Base-by-base conservation (phyloP, 495 filamentous ascomycete species). In the Bacidia gigantensis region DNA sequence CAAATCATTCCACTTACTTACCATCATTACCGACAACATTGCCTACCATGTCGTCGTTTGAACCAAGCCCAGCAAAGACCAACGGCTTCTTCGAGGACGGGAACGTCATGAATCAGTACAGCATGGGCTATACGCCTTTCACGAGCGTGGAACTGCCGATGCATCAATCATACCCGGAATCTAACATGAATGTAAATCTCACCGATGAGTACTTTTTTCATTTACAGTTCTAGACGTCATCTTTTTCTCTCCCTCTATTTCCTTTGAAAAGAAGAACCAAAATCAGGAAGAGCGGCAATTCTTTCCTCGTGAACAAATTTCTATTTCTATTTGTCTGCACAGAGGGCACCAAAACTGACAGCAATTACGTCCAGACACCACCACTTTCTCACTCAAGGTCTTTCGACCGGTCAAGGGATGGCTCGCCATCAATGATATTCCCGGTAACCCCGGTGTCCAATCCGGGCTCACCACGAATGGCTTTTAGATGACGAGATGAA, bases 351-450 rank as follows among this genome's bases (percentile, higher is more conserved):
- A 20, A 50, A 56, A 60, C 51, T 57, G 57, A 57, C 55, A 51
- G 54, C 52, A 57, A 32, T 46, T 61, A 58, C 57, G 66, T 62
- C 60, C 74, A 93, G 87, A 90, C 89, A 69, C 88, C 88, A 69
- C 79, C 87, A 61, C 78, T 93, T 61, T 86, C 84, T 60, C 84
- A 89, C 60, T 82, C 81, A 59, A 84, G 88, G 56, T 81, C 83
- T 17, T 86, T 84, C 67, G 85, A 89, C 56, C 80, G 82, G 60
- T 89, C 86, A 51, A 69, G 50, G 66, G 70, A 61, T 69, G 81
- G 67, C 72, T 82, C 60, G 69, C 84, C 67, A 62, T 71, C 65
- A 67, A 76, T 44, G 71, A 73, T 58, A 67, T 85, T 83, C 63
- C 83, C 82, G 24, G 72, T 73, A 20, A 86, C 82, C 50, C 83